Evolutionary conservation across 805 yeast species (phyloP).

Genomic region (Cyberlindnera xishuangbannaensis): DNA sequence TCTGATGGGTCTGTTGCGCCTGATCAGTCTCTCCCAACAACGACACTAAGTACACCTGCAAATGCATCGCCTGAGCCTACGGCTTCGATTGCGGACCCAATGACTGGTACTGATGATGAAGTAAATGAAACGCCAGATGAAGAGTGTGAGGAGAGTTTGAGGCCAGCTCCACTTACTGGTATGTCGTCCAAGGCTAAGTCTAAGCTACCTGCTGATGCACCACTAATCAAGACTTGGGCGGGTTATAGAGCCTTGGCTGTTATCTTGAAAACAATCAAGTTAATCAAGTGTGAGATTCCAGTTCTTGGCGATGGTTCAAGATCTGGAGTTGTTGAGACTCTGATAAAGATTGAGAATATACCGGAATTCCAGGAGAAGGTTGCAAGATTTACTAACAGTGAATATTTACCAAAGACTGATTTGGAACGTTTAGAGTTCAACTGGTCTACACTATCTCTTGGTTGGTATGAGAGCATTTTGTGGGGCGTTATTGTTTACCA

Average conservation of each 20-base stretch:
- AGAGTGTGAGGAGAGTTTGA: constrained; percentile 33
- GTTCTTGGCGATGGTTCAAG: constrained; percentile 18
- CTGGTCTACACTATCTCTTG: constrained; percentile 61
- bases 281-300: constrained; percentile 26
- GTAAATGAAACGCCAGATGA: constrained; percentile 7
- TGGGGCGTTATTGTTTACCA: constrained; percentile 51
- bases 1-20: constrained; percentile 3
- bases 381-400: constrained; percentile 27
- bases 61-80: constrained; percentile 8
- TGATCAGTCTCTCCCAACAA: constrained; percentile 2
- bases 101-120: constrained; percentile 11
- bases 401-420: constrained; percentile 38
- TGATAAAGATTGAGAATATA: constrained; percentile 37
- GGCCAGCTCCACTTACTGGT: constrained; percentile 51
- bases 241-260: constrained; percentile 40
- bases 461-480: constrained; percentile 68
- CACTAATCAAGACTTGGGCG: constrained; percentile 49
- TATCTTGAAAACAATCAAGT: constrained; percentile 32
- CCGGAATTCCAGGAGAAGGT: constrained; percentile 25
- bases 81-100: constrained; percentile 1
- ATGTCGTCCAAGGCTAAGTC: constrained; percentile 54
- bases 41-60: constrained; percentile 6
- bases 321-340: constrained; percentile 27
- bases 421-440: constrained; percentile 45
- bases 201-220: constrained; percentile 45